These are phyloP conservation scores for Aphanomyces euteiches DNA, from an alignment of 352 stramenopile genomes.

Conservation along the genomic window DNA sequence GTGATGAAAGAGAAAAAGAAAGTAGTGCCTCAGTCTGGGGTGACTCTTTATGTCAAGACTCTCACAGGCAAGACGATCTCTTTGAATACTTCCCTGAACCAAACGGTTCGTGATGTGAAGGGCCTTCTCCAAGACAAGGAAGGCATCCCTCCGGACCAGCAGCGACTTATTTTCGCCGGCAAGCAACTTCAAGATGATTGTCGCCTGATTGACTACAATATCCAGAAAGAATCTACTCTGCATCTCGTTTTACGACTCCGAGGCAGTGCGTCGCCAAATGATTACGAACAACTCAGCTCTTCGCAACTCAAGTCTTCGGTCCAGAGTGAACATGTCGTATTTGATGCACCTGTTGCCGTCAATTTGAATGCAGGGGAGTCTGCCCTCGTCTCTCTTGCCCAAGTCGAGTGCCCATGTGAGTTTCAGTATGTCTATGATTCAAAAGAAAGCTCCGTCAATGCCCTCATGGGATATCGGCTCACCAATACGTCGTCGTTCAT, in stretches of 20 bases:
- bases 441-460: slow-evolving; percentile 16
- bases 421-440: slow-evolving; percentile 20
- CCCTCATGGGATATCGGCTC: slow-evolving; percentile 11
- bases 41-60: slow-evolving; percentile 77
- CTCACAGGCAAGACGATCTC: slow-evolving; percentile 81
- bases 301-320: slow-evolving; percentile 17
- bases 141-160: slow-evolving; percentile 83
- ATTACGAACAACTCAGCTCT: neutral
- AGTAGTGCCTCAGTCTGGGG: neutral
- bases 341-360: slow-evolving; percentile 1
- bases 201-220: slow-evolving; percentile 82
- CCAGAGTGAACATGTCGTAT: slow-evolving; percentile 22
- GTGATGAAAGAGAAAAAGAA: neutral
- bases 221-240: slow-evolving; percentile 85
- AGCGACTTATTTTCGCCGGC: slow-evolving; percentile 87
- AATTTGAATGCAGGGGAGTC: slow-evolving; percentile 7
- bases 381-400: slow-evolving; percentile 5
- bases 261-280: slow-evolving; percentile 5
- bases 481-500: slow-evolving; percentile 1
- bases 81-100: slow-evolving; percentile 72
- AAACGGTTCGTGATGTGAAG: slow-evolving; percentile 65
- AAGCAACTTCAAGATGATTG: slow-evolving; percentile 85
- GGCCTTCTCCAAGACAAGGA: slow-evolving; percentile 75
- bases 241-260: slow-evolving; percentile 77
- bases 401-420: slow-evolving; percentile 7